Conservation (phyloP, 768 basidiomycete species). For the Crassisporium funariophilum region DNA sequence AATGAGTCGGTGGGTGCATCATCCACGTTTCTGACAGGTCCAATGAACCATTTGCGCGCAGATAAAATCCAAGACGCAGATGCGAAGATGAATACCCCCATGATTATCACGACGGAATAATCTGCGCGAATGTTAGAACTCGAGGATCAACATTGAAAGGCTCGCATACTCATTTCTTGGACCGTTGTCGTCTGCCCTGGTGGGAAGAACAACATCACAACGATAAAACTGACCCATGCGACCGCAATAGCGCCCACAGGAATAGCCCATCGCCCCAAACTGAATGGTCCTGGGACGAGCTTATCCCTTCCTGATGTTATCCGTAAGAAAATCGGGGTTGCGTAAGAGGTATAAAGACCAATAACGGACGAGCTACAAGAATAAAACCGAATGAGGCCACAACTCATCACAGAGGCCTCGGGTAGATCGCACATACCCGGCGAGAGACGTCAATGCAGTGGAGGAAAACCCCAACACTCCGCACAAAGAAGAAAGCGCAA, state of each 20-base stretch:
- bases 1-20: slow-evolving; percentile 11
- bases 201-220: slow-evolving; percentile 62
- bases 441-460: slow-evolving; percentile 65
- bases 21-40: slow-evolving; percentile 58
- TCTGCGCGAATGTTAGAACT: slow-evolving; percentile 39
- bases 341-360: slow-evolving; percentile 70
- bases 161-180: slow-evolving; percentile 56
- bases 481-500: slow-evolving; percentile 53
- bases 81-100: slow-evolving; percentile 66
- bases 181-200: slow-evolving; percentile 40
- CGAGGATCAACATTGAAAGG: not conserved
- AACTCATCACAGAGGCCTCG: not conserved
- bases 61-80: slow-evolving; percentile 64
- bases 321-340: slow-evolving; percentile 67
- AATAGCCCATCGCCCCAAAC: slow-evolving; percentile 59
- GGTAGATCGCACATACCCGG: slow-evolving; percentile 53
- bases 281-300: slow-evolving; percentile 61
- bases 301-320: slow-evolving; percentile 67
- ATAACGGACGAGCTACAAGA: slow-evolving; percentile 62
- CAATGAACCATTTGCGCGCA: slow-evolving; percentile 71
- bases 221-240: slow-evolving; percentile 66
- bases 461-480: slow-evolving; percentile 68
- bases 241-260: slow-evolving; percentile 64
- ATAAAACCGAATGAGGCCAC: slow-evolving; percentile 2
- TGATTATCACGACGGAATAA: slow-evolving; percentile 68